Conservation (phyloP, 1,139 yeast genomes). For the Hyphopichia burtonii region DNA sequence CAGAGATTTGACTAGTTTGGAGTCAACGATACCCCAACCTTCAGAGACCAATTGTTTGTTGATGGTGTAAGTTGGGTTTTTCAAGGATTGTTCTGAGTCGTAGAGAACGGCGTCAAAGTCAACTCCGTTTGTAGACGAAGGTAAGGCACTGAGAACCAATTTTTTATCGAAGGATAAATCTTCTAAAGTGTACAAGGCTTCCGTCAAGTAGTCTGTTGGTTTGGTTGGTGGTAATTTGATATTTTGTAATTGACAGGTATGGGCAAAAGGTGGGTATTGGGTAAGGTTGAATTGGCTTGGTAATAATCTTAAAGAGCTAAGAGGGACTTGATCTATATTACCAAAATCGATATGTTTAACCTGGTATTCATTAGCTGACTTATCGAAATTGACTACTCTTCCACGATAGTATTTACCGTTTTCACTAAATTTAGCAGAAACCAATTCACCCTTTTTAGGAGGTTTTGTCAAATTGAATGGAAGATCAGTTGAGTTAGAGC, state of each 20-base stretch:
- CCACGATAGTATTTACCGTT: constrained; percentile 65
- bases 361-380: constrained; percentile 42
- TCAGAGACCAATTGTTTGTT: constrained; percentile 60
- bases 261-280: constrained; percentile 55
- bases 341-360: constrained; percentile 71
- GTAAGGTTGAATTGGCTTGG: constrained; percentile 50
- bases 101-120: constrained; percentile 56
- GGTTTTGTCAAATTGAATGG: constrained; percentile 44
- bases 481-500: constrained; percentile 38
- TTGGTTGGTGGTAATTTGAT: constrained; percentile 59
- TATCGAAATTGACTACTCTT: constrained; percentile 51
- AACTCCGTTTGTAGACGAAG: constrained; percentile 37
- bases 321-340: constrained; percentile 49
- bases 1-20: constrained; percentile 29
- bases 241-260: constrained; percentile 54
- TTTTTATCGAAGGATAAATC: constrained; percentile 55
- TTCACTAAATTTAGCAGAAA: constrained; percentile 55
- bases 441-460: constrained; percentile 60
- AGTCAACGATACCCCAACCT: constrained; percentile 66
- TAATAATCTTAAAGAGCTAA: constrained; percentile 49
- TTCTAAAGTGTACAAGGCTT: constrained; percentile 57
- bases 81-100: constrained; percentile 57
- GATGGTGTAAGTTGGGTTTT: constrained; percentile 59
- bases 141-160: constrained; percentile 57
- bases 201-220: constrained; percentile 59